Evolutionary conservation across 371 early-diverging fungal species (phyloP), one percentile per base, ranked within the genome.

Genomic region (Lichtheimia ornata): DNA sequence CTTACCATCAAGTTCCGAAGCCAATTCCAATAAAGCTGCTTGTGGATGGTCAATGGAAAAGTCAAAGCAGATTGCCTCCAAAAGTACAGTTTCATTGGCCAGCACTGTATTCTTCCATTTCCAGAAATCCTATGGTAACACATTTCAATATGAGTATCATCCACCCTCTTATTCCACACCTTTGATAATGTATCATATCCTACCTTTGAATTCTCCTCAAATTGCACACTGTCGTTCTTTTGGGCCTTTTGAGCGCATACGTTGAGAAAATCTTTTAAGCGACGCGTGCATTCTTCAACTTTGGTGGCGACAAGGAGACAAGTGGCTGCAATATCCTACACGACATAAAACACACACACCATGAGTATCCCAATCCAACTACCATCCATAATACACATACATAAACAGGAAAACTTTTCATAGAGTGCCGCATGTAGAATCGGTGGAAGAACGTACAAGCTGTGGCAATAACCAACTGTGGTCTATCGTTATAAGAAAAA

Each of bases 61-160:
- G 59, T 94, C 93, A 74, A 92, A 94, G 70, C 93, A 93, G 41
- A 88, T 67, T 41, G 87, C 76, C 50, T 91, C 88, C 54, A 93
- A 64, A 20, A 94, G 62, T 13, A 84, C 62, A 24, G 88, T 84
- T 72, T 94, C 94, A 60, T 87, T 81, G 47, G 70, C 75, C 28
- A 88, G 65, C 44, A 93, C 74, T 0, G 79, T 81, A 18, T 88
- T 87, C 64, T 83, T 77, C 94, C 94, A 93, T 27, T 73, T 70
- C 15, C 82, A 74, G 66, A 84, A 91, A 59, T 91, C 89, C 74
- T 82, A 69, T 45, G 7, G 44, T 18, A 17, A 22, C 47, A 22
- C 15, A 47, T 47, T 22, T 22, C 22, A 22, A 13, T 5, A 45
- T 18, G 47, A 62, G 18, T 4, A 22, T 20, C 40, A 50, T 51